Evolutionary conservation across 192 early-diverging fungal genomes (phyloP).

Genomic region (Irineochytrium annulatum): DNA sequence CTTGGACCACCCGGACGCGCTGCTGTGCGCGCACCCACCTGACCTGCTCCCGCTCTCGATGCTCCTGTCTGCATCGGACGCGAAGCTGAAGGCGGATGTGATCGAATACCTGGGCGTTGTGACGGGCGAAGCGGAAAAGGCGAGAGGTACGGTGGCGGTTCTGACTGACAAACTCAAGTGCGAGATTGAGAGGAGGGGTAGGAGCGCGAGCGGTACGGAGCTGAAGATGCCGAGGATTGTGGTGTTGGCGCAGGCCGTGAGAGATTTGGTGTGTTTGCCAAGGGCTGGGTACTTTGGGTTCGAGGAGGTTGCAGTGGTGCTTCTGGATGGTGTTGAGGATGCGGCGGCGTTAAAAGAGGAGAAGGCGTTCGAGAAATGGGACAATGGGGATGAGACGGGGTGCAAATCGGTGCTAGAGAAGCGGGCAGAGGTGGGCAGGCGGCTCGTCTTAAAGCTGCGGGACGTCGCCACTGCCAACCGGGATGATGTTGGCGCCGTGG

Average conservation of each 20-base stretch:
- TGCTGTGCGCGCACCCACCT: slow-evolving; percentile 27
- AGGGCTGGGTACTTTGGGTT: slow-evolving; percentile 21
- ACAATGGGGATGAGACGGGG: neutral
- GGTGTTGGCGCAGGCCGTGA: slow-evolving; percentile 10
- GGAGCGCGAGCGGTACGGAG: neutral
- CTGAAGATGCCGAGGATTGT: slow-evolving; percentile 20
- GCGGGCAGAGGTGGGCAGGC: neutral
- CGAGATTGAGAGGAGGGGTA: slow-evolving; percentile 7
- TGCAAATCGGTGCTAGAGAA: neutral
- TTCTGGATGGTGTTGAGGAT: neutral
- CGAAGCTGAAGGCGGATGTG: slow-evolving; percentile 9
- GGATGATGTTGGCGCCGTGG: too few species aligned
- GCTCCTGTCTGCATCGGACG: neutral
- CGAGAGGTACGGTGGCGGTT: slow-evolving; percentile 11
- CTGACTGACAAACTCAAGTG: too few species aligned
- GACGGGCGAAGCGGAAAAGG: neutral
- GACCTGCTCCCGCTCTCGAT: slow-evolving; percentile 10
- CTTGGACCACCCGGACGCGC: slow-evolving; percentile 20
- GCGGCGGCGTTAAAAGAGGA: neutral
- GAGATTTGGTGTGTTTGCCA: slow-evolving; percentile 18
- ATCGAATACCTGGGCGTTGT: slow-evolving; percentile 24
- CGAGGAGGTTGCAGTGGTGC: slow-evolving; percentile 5
- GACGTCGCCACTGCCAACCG: too few species aligned
- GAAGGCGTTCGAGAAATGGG: neutral
- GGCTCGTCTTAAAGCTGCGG: too few species aligned